Evolutionary conservation across 2,329 filamentous ascomycete species (phyloP), one percentile per base, ranked within the genome.

Genomic region (Rhinocladiella mackenziei): DNA sequence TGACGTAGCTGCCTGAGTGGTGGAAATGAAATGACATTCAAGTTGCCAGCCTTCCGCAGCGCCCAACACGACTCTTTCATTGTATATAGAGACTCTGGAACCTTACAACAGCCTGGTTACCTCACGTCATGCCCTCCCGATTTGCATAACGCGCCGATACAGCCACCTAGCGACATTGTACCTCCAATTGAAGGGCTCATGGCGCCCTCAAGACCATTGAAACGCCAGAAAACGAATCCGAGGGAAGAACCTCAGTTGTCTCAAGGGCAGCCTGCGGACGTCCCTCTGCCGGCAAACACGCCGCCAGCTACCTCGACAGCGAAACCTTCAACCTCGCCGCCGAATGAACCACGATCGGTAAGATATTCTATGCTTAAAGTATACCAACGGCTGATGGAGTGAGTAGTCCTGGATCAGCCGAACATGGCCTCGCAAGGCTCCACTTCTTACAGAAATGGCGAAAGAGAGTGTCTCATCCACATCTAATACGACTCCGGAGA

Each of bases 381-480:
- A 19, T 8, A 38, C 18, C 13, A 13, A 10, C 22, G 6, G 29
- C 43, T 46, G 14, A 40, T 18, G 29, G 15, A 10, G 11, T 6
- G 5, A 17, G 15, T 37, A 53, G 50, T 52, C 51, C 39, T 72
- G 69, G 69, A 70, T 72, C 53, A 65, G 63, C 19, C 66, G 63
- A 40, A 65, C 66, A 18, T 74, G 71, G 71, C 68, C 69, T 26
- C 63, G 64, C 25, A 74, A 74, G 57, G 68, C 71, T 35, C 62
- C 66, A 26, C 66, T 71, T 37, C 61, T 73, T 56, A 71, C 70
- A 46, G 67, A 74, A 61, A 65, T 73, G 59, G 69, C 68, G 50
- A 65, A 65, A 56, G 71, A 73, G 59, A 73, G 68, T 56, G 72
- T 72, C 37, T 69, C 67, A 28, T 68, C 66, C 37, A 63, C 66